Base-by-base conservation (phyloP, 2,329 filamentous ascomycete species). In the Cephalotrichum gorgonifer region DNA sequence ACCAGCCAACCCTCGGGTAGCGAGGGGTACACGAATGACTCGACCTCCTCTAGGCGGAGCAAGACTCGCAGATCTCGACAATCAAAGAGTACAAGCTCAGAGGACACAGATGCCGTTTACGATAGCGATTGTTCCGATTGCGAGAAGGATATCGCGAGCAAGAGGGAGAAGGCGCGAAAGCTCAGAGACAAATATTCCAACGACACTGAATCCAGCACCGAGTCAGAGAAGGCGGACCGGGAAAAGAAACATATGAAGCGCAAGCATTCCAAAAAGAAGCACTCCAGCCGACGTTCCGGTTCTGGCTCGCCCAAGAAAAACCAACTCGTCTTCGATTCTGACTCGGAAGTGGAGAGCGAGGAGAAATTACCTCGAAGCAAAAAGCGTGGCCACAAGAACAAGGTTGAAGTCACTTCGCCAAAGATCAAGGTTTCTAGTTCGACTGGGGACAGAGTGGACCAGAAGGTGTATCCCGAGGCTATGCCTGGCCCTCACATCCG, bases 131-230 rank as follows among this genome's bases (percentile, higher is more conserved):
- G 43, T n/a, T 51, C 54, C 44, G 54, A 57, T 23, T 14, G 35
- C 14, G 52, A 48, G 47, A 53, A 51, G 22, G 35, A 49, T 6
- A 27, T 44, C 3, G 57, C 51, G 33, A 53, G 49, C 14, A 53
- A 50, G 50, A 72, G 70, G 52, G 62, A 63, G 43, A 33, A 11
- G 53, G 47, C n/a, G 58, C 54, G 15, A 58, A 44, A 15, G 60
- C 57, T 43, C 60, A 52, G 8, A 50, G 56, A 51, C 54, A 49
- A 50, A 26, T 25, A 27, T 25, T 6, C 22, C 9, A 43, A 23
- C 11, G 43, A 45, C 8, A 12, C 26, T 7, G 43, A 45, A 7
- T 48, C 52, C 11, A 35, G 49, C 14, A 47, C 28, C 15, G 44
- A 45, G 20, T 35, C 43, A 9, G 17, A 45, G 43, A 45, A 20